These are phyloP conservation scores for Plasmodium adleri DNA, from an alignment of 169 alveolate genomes.

Conservation along the genomic window DNA sequence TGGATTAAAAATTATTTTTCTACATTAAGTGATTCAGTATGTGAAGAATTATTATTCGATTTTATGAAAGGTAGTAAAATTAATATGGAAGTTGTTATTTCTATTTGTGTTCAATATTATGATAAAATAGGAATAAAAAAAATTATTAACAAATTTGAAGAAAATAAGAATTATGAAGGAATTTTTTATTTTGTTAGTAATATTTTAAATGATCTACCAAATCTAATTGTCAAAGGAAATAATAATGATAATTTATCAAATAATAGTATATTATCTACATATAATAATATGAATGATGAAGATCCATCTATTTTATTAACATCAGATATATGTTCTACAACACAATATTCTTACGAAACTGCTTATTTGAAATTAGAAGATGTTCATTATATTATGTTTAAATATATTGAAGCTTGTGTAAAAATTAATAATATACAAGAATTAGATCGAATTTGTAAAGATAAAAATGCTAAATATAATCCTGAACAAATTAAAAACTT, in stretches of 20 bases:
- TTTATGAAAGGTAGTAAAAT: conserved; percentile 79
- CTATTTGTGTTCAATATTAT: conserved; percentile 79
- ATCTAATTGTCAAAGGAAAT: conserved; percentile 18
- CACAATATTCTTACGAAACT: conserved; percentile 24
- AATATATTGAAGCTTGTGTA: conserved; percentile 98
- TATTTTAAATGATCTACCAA: conserved; percentile 54
- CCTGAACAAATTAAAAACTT: conserved; percentile 97
- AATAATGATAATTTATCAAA: not conserved
- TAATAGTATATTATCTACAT: conserved; percentile 4
- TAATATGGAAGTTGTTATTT: conserved; percentile 78
- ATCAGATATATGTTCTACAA: conserved; percentile 66
- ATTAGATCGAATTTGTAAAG: conserved; percentile 97
- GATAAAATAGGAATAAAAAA: conserved; percentile 83
- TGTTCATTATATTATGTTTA: conserved; percentile 83
- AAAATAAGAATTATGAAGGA: conserved; percentile 71
- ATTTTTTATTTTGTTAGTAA: conserved; percentile 75
- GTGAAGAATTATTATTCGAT: conserved; percentile 78
- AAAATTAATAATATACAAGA: conserved; percentile 96
- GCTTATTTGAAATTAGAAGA: conserved; percentile 76
- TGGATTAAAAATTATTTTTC: conserved; percentile 76
- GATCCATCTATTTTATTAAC: conserved; percentile 75
- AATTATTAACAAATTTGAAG: conserved; percentile 79
- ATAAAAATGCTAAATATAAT: conserved; percentile 93
- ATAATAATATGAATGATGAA: conserved; percentile 49
- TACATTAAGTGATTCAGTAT: conserved; percentile 61